A percentile compares a stretch with the other conserved stretches of the same genome.
Evolutionary conservation across 306 rosid species (phyloP).

Genomic region (Mimosa pudica): DNA sequence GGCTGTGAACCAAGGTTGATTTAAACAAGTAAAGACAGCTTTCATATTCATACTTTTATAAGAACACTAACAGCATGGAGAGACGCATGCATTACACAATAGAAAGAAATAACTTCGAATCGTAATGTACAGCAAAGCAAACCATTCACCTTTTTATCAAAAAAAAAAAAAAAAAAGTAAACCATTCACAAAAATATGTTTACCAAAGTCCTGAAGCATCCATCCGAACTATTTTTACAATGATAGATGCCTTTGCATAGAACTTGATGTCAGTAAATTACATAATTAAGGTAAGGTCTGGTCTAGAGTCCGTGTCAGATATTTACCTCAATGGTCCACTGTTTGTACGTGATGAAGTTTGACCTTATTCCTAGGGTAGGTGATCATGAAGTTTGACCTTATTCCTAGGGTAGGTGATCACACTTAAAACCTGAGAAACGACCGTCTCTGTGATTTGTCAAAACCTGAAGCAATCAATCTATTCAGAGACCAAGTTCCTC

Average conservation of each 20-base stretch:
- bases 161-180: background rate
- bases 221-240: constrained; percentile 45
- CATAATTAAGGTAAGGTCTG: constrained; percentile 39
- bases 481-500: constrained; percentile 37
- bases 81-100: constrained; percentile 23
- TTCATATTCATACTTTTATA: constrained; percentile 17
- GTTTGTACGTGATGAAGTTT: constrained; percentile 41
- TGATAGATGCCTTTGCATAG: constrained; percentile 37
- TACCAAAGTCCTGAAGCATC: constrained; percentile 35
- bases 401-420: constrained; percentile 48
- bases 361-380: constrained; percentile 41
- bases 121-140: constrained; percentile 30
- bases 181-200: constrained; percentile 26
- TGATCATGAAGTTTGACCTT: constrained; percentile 39
- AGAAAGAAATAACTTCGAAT: constrained; percentile 26
- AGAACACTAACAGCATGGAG: constrained; percentile 18
- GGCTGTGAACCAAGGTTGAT: constrained; percentile 6
- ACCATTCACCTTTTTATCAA: background rate
- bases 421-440: constrained; percentile 44
- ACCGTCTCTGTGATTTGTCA: constrained; percentile 38
- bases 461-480: constrained; percentile 61
- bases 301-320: constrained; percentile 48
- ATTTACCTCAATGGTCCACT: constrained; percentile 70
- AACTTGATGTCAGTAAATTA: constrained; percentile 39
- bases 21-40: constrained; percentile 13